Evolutionary conservation across 108 stramenopile genomes (phyloP).

Genomic region (Conticribra weissflogii): DNA sequence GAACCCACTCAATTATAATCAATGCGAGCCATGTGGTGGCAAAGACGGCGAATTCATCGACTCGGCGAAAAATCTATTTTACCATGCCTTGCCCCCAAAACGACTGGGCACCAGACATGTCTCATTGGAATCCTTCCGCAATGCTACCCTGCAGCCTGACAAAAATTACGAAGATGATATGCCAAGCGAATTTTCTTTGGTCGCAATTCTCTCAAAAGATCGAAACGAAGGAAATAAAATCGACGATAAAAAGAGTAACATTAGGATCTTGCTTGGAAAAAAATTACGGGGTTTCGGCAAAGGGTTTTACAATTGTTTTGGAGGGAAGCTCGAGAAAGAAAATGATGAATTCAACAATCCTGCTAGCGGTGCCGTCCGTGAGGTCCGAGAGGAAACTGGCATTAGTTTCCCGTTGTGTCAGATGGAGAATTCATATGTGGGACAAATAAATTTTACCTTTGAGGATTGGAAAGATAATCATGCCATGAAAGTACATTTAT

Average conservation of each 20-base stretch:
- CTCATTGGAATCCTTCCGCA: conserved; percentile 15
- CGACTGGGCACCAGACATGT: conserved; percentile 16
- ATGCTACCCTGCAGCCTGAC: neutral
- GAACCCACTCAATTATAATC: neutral
- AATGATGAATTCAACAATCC: conserved; percentile 31
- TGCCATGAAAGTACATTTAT: conserved; percentile 76
- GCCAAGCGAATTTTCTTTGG: conserved; percentile 33
- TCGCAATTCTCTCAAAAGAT: conserved; percentile 23
- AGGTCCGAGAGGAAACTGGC: conserved; percentile 72
- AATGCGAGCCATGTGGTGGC: neutral
- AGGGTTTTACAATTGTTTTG: conserved; percentile 78
- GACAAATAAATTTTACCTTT: conserved; percentile 67
- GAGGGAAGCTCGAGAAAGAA: conserved; percentile 63
- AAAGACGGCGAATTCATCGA: neutral
- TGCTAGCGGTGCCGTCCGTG: conserved; percentile 64
- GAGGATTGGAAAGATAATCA: conserved; percentile 49
- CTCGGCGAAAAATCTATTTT: neutral
- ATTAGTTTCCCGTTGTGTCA: conserved; percentile 39
- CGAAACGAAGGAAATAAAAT: neutral
- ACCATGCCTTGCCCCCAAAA: conserved; percentile 10
- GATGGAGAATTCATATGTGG: conserved; percentile 62
- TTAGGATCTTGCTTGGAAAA: conserved; percentile 65
- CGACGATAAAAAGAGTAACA: conserved; percentile 7
- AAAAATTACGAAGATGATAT: neutral
- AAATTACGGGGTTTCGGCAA: conserved; percentile 78